Evolutionary conservation across 331 rosid genomes (phyloP), one percentile per base, ranked within the genome.

Genomic region (Phaseolus coccineus): DNA sequence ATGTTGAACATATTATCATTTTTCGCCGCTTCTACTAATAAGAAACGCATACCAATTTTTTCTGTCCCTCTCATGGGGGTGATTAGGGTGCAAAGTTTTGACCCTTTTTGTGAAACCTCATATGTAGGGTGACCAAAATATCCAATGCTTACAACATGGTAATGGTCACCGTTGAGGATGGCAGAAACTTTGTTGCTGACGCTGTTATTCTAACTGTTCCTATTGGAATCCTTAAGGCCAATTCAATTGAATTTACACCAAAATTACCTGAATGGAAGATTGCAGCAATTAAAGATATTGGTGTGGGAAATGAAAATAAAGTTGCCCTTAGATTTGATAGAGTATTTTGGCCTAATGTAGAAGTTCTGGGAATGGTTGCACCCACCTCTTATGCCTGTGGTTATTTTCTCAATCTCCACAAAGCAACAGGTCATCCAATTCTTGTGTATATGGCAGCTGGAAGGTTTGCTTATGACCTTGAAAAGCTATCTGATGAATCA

Each of bases 391-490:
- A 87, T 80, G 82, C 86, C 28, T 91, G 96, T 81, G 92, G 93
- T 73, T 91, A 91, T 81, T 91, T 91, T 81, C 93, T 91, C 73
- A 91, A 91, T 79, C 96, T 91, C 84, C 93, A 91, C 67, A 91
- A 91, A 85, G 91, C 90, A 65, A 91, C 96, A 9, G 92, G 93
- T 59, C 86, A 89, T 81, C 96, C 93, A 0, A 73, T 91, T 72
- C 96, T 91, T 31, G 91, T 89, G 55, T 91, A 89, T 57, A 91
- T 91, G 93, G 93, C 87, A 5, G 93, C 96, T 40, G 96, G 96
- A 47, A 86, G 92, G 86, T 89, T 89, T 69, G 96, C 96, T n/a
- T 83, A 83, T 61, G 96, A 89, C 83, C 88, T 91, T 30, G 96
- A 91, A 81, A 80, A 86, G 76, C 85, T 81, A 42, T 74, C 90